Conservation (phyloP, 805 yeast genomes). For the Hanseniaspora thailandica region DNA sequence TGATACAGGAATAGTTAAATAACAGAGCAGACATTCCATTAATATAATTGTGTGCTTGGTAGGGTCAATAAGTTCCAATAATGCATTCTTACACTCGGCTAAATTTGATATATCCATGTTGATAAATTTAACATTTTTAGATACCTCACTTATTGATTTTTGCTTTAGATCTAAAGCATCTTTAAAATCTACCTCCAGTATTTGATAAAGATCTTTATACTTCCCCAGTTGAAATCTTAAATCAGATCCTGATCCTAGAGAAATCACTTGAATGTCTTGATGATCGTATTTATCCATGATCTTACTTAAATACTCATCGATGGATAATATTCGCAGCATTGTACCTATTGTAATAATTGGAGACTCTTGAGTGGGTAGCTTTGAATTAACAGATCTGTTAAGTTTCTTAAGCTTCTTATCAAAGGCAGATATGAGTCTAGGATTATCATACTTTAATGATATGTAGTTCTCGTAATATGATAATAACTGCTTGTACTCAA, state of each 20-base stretch:
- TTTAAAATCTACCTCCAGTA: conserved; percentile 5
- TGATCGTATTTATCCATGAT: background rate
- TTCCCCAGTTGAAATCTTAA: conserved; percentile 1
- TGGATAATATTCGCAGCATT: conserved; percentile 5
- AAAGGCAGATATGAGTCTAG: background rate
- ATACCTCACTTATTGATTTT: background rate
- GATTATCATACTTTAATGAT: background rate
- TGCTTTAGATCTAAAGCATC: background rate
- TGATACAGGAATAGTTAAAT: background rate
- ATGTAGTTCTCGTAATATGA: background rate
- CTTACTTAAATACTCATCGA: background rate
- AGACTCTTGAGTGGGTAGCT: background rate
- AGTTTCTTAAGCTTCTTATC: conserved; percentile 8
- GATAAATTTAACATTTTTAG: background rate
- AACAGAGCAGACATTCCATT: conserved; percentile 12
- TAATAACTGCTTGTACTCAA: background rate
- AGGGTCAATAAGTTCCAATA: background rate
- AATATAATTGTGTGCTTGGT: background rate
- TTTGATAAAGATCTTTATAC: background rate
- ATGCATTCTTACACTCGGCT: background rate
- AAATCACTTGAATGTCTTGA: background rate
- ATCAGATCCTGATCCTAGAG: conserved; percentile 12
- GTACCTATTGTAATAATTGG: conserved; percentile 12
- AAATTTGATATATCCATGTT: background rate
- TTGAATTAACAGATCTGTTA: background rate